Base-by-base conservation (phyloP, 768 basidiomycete genomes). In the Russula foetens region DNA sequence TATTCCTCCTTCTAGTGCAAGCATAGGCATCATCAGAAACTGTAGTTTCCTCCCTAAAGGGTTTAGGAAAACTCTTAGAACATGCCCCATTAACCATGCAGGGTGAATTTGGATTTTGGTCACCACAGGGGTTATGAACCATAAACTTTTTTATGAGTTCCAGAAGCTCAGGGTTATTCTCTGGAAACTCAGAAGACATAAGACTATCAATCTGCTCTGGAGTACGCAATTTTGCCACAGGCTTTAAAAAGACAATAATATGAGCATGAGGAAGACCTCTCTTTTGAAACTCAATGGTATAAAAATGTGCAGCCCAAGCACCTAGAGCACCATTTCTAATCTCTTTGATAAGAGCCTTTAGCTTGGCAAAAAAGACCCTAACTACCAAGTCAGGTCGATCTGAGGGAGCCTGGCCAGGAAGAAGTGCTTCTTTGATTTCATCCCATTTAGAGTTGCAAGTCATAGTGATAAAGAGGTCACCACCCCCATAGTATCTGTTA, bases 41-140 rank as follows among this genome's bases (percentile, higher is more conserved):
- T 1, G 62, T 63, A 0, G 80, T 83, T 0, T 53, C 29, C 2
- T 66, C 60, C 11, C 60, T 54, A 45, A 76, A 81, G 0, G 60
- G 4, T 56, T 79, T 79, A 4, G 79, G 79, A 72, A 69, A 83
- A n/a, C 56, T 24, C 59, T 80, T 81, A 1, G 71, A 67, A 65
- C 81, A 81, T 41, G 57, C 62, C 0, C 71, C 74, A 62, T 79
- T 68, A 15, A 67, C 70, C 76, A 80, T 73, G 53, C 53, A 54
- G 7, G 28, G 28, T 0, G 53, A 7, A 0, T 15, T 44, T 0
- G n/a, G 19, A 4, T 50, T 50, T 2, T 23, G 1, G 0, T 3
- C 9, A 6, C 49, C 49, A 35, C 49, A 50, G n/a, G 49, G 49
- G 1, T 1, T 15, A 12, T 50, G 49, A 14, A 50, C 21, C 49